phyloP scores from a whole-genome alignment of 129 eudicot genomes.

The Rutidosis leptorrhynchoides region DNA sequence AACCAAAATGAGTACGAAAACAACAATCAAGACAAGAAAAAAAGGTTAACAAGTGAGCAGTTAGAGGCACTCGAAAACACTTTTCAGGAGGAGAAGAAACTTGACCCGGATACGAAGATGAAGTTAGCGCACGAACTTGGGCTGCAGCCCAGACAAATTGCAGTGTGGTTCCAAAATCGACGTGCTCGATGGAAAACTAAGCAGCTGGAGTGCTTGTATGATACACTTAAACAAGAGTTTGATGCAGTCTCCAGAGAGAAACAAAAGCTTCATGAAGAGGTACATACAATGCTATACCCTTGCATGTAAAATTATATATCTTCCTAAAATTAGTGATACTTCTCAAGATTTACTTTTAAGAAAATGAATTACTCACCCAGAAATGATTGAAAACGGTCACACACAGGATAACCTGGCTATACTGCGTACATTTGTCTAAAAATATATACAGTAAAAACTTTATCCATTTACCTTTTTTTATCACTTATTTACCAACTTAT shows the following conservation, averaged over 20 bases:
- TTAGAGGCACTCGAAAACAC: conserved; percentile 68
- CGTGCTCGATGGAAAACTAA: conserved; percentile 86
- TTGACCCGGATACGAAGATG: conserved; percentile 83
- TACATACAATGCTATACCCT: conserved; percentile 14
- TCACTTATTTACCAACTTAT: neutral
- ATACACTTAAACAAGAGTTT: conserved; percentile 59
- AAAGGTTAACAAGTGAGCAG: conserved; percentile 63
- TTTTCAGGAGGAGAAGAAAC: conserved; percentile 80
- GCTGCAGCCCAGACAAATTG: conserved; percentile 80
- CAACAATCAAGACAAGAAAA: conserved; percentile 49
- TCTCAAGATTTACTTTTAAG: neutral
- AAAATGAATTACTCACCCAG: too few species aligned
- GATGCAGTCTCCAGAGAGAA: conserved; percentile 66
- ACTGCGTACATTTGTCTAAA: too few species aligned
- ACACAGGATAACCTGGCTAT: too few species aligned
- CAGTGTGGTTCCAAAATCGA: conserved; percentile 89
- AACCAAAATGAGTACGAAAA: conserved; percentile 36
- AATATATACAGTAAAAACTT: too few species aligned
- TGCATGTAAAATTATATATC: neutral
- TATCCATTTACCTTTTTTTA: too few species aligned
- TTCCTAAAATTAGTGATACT: neutral
- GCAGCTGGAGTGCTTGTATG: conserved; percentile 81
- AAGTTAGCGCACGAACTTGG: conserved; percentile 78
- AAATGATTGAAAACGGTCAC: too few species aligned
- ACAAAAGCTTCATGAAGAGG: conserved; percentile 82